A percentile compares a stretch with the other conserved stretches of the same genome.
Conservation (phyloP, 2,329 filamentous ascomycete genomes). For the Plenodomus tracheiphilus region DNA sequence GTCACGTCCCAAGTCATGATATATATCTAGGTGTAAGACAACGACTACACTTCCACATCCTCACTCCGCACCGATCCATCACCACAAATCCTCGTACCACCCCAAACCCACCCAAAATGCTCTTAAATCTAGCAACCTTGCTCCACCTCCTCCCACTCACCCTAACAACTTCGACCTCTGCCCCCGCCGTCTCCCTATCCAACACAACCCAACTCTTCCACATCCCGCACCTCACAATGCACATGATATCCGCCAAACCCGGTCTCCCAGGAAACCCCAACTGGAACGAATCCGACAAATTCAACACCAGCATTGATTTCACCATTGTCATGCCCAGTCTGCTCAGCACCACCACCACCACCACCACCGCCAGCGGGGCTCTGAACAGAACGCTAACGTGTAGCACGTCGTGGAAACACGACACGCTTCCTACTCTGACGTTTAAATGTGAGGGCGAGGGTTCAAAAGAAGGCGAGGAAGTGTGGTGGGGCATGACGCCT, state of each 20-base stretch:
- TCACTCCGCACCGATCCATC: too few relatives aligned
- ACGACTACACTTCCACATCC: too few relatives aligned
- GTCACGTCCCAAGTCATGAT: too few relatives aligned
- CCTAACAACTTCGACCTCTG: conserved; percentile 1
- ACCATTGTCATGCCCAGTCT: conserved; percentile 14
- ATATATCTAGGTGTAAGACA: too few relatives aligned
- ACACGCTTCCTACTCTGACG: neutral
- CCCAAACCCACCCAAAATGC: too few relatives aligned
- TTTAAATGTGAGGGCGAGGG: neutral
- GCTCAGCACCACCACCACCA: neutral
- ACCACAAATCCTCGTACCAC: too few relatives aligned
- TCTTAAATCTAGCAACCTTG: too few relatives aligned
- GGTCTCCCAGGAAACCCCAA: conserved; percentile 21
- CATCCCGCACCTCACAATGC: conserved; percentile 26
- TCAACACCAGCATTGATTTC: conserved; percentile 30
- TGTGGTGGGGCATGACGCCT: conserved; percentile 4
- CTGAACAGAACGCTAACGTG: neutral
- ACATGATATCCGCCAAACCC: conserved; percentile 31
- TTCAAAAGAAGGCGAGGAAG: neutral
- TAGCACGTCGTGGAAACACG: neutral
- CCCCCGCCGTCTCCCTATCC: neutral
- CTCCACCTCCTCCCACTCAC: conserved; percentile 1
- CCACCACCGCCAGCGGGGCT: too few relatives aligned
- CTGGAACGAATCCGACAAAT: conserved; percentile 24
- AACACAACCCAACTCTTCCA: conserved; percentile 14